Percentiles rank a stretch among this genome's conserved stretches.
These are phyloP conservation scores for Fistulinella cinereoalba DNA, from an alignment of 1,284 basidiomycete species.

Conservation along the genomic window DNA sequence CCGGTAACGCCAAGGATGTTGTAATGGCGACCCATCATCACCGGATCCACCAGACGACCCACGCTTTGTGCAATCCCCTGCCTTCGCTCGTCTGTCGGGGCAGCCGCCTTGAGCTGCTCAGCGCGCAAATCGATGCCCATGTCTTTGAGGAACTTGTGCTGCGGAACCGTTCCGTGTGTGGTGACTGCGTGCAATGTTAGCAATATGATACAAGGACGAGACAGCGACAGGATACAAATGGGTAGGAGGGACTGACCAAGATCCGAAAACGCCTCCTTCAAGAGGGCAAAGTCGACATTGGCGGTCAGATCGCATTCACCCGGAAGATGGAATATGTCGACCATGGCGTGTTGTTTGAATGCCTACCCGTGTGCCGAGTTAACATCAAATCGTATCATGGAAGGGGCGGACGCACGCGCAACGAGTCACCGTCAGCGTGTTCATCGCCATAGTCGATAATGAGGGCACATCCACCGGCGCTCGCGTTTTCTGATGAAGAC, in stretches of 20 bases:
- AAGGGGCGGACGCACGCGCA: conserved; percentile 61
- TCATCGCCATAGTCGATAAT: conserved; percentile 91
- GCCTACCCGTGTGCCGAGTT: no score
- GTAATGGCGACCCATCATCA: conserved; percentile 69
- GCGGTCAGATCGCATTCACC: conserved; percentile 91
- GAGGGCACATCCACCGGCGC: conserved; percentile 69
- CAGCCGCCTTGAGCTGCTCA: conserved; percentile 47
- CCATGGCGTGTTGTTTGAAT: conserved; percentile 85
- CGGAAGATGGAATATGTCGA: conserved; percentile 82
- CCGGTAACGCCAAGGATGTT: conserved; percentile 54
- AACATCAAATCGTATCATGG: no score
- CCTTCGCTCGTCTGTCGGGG: conserved; percentile 46
- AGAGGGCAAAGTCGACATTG: conserved; percentile 93
- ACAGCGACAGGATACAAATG: no score
- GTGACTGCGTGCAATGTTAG: conserved; percentile 30
- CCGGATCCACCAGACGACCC: conserved; percentile 54
- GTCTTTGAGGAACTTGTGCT: conserved; percentile 66
- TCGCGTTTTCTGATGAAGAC: neutral
- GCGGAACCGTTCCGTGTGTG: conserved; percentile 64
- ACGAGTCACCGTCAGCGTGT: conserved; percentile 69
- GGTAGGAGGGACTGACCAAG: conserved; percentile 47
- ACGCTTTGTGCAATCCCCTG: conserved; percentile 49
- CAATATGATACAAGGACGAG: neutral
- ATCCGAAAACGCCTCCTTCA: conserved; percentile 73
- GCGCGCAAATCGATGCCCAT: conserved; percentile 70